These are phyloP conservation scores for Endocalyx cinctus DNA, from an alignment of 2,329 filamentous ascomycete species.

Conservation along the genomic window DNA sequence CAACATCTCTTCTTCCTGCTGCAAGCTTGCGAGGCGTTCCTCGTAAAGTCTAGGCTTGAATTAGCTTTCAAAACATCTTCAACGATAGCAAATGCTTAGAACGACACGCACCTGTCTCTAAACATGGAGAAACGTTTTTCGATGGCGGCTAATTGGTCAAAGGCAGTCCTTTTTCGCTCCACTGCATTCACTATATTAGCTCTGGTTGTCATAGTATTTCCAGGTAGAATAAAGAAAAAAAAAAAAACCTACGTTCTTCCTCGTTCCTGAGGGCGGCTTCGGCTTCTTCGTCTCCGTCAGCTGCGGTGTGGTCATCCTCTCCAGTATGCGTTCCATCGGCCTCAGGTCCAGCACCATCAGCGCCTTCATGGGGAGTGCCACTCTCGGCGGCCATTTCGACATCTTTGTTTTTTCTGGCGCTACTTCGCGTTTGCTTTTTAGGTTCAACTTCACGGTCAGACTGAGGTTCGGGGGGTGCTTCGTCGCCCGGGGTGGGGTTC, in stretches of 20 bases:
- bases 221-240: slow-evolving; percentile 2
- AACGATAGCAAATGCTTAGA: slow-evolving; percentile 80
- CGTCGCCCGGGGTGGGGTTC: slow-evolving; percentile 14
- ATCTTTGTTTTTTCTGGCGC: slow-evolving; percentile 29
- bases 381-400: slow-evolving; percentile 16
- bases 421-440: slow-evolving; percentile 29
- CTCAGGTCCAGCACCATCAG: slow-evolving; percentile 27
- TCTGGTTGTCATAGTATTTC: slow-evolving; percentile 2
- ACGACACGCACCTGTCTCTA: too few species aligned
- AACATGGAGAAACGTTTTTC: too few species aligned
- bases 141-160: slow-evolving; percentile 73
- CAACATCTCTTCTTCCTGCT: slow-evolving; percentile 62
- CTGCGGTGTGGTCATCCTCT: slow-evolving; percentile 51
- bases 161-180: slow-evolving; percentile 72
- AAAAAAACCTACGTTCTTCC: slow-evolving; percentile 55
- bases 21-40: slow-evolving; percentile 78
- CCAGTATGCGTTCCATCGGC: slow-evolving; percentile 43
- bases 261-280: slow-evolving; percentile 57
- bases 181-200: slow-evolving; percentile 47
- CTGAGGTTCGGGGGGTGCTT: slow-evolving; percentile 16
- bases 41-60: slow-evolving; percentile 65
- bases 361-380: slow-evolving; percentile 24
- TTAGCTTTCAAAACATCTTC: slow-evolving; percentile 48
- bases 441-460: slow-evolving; percentile 16
- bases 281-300: slow-evolving; percentile 55